Evolutionary conservation across 202 grass and related monocot genomes (phyloP), one percentile per base, ranked within the genome.

Genomic region (Bolboschoenoplectus hybrid): DNA sequence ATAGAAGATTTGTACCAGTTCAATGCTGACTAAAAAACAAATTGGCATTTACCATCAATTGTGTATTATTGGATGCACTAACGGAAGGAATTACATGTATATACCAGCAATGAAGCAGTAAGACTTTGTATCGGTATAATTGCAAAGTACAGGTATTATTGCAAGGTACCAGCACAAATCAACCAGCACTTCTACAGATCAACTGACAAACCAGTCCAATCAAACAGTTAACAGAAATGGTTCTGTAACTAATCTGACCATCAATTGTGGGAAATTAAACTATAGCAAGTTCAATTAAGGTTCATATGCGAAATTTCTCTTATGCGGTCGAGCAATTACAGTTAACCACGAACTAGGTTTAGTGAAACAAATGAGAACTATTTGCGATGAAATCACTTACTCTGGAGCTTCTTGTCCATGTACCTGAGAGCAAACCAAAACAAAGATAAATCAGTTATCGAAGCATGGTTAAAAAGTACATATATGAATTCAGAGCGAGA

Each of bases 381-480:
- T 47, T 46, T 0, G 17, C 1, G 9, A 3, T 5, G 17, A 26
- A 85, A 46, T 67, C 45, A 89, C 91, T 95, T 84, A 97, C 93
- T 95, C 74, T 97, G 95, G 6, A 97, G 91, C 85, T 92, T 92
- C 90, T 97, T 97, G 93, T 97, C 95, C 95, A 93, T 95, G 88
- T 97, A 97, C 91, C 93, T 97, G 76, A 51, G 40, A 88, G 32
- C 11, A 85, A 67, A 67, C 63, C 3, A 11, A 46, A 85, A 80
- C 11, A 64, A 63, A 43, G 81, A 47, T 49, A 85, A 52, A 10
- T 77, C 20, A 82, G 66, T 64, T 35, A 38, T 50, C 11, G 34
- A 38, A 85, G 19, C 0, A 55, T 20, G 10, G 68, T 60, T 1
- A 36, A 72, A 81, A 85, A 9, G 63, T 44, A 2, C 71, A 51